Evolutionary conservation across 768 basidiomycete species (phyloP), one percentile per base, ranked within the genome.

Genomic region (Russula brevipes): DNA sequence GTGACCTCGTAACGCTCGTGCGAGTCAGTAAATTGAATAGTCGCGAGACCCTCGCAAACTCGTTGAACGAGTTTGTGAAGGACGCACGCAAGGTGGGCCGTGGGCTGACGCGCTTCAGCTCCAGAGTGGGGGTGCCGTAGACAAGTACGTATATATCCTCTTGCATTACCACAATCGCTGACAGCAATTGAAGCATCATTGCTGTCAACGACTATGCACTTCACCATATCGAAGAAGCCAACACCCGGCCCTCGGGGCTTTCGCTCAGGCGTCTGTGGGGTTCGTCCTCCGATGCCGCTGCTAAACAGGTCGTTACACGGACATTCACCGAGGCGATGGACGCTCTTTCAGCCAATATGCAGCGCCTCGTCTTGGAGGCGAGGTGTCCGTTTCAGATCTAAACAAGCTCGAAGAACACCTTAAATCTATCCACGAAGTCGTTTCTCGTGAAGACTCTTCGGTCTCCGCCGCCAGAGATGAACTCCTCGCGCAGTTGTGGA

Each of bases 41-140:
- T 30, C 83, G 77, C 57, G 85, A 89, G n/a, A 61, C 71, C 24
- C 69, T 92, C 10, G 85, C 82, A 17, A 75, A 80, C 10, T 68
- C 76, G 16, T 74, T 91, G 65, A 65, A 64, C 14, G 78, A 76
- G 3, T 89, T 91, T 69, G 80, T 84, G 2, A 71, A 73, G 7
- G 84, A 86, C 66, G 87, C 89, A 0, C 84, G 81, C 73, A 80
- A 74, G 63, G 79, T 85, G 1, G 83, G 83, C 3, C 75, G 81
- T 38, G 82, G 83, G 36, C 70, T 92, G 59, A 83, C 85, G 68
- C 84, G 75, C 69, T 75, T 92, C 46, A 80, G 81, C 41, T 76
- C 89, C 3, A 87, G 80, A 69, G 81, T 91, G n/a, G 80, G 82
- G 87, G 88, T 39, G 82, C 88, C 0, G 85, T 91, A 1, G 90